phyloP scores from a whole-genome alignment of 2,329 filamentous ascomycete genomes.

The Neoscytalidium dimidiatum region DNA sequence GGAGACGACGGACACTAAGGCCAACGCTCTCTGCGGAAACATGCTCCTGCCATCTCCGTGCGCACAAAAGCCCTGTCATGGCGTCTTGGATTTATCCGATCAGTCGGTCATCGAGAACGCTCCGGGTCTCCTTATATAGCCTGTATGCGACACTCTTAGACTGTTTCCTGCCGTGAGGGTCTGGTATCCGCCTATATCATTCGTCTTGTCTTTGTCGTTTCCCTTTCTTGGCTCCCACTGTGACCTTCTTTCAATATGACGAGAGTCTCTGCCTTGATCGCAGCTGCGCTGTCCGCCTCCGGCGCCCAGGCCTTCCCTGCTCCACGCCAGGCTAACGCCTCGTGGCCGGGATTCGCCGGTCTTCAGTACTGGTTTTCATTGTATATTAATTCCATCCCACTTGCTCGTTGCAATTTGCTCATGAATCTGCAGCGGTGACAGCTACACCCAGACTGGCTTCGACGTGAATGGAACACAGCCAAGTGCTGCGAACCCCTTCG shows the following conservation, averaged over 20 bases:
- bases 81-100: constrained; percentile 4
- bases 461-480: constrained; percentile 55
- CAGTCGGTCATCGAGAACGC: too few species aligned
- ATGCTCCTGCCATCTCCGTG: constrained; percentile 8
- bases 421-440: constrained; percentile 53
- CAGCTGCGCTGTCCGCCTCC: constrained; percentile 11
- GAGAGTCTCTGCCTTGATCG: not conserved
- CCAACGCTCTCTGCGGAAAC: not conserved
- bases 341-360: constrained; percentile 20
- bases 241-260: constrained; percentile 9
- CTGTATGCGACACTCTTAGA: not conserved
- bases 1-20: not conserved
- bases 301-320: constrained; percentile 2
- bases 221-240: not conserved
- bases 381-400: constrained; percentile 10
- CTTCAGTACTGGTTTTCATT: constrained; percentile 31
- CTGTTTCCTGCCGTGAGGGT: not conserved
- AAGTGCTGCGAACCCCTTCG: constrained; percentile 56
- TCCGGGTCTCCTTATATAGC: not conserved
- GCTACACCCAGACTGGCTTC: constrained; percentile 63
- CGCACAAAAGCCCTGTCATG: not conserved
- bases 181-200: not conserved
- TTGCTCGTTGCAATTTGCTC: not conserved
- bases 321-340: constrained; percentile 12
- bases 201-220: not conserved